Percentiles rank a stretch among this genome's conserved stretches.
phyloP scores from a whole-genome alignment of 139 green algal species.

The Desmodesmus armatus region DNA sequence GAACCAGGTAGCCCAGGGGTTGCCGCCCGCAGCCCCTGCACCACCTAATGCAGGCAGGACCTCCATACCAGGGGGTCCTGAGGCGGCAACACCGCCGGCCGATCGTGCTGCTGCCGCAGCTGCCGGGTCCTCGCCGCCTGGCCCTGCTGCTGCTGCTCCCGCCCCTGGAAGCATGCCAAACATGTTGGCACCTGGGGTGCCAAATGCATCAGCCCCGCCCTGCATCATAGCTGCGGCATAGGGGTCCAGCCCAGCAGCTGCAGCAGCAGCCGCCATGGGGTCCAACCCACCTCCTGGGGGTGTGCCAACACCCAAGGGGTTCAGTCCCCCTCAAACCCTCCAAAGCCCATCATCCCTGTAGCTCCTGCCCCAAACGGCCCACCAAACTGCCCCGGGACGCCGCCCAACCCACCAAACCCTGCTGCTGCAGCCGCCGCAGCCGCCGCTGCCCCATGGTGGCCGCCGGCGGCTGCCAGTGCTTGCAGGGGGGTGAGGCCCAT shows the following conservation, averaged over 20 bases:
- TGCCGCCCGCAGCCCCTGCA: too few species aligned
- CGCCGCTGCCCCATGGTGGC: background rate
- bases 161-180: background rate
- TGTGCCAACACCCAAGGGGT: too few species aligned
- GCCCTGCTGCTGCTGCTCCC: conserved; percentile 1
- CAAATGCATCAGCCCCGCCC: background rate
- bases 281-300: too few species aligned
- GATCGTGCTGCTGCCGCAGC: background rate
- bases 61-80: background rate
- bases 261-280: conserved; percentile 6
- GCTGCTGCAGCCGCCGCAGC: background rate
- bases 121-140: background rate
- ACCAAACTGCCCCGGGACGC: too few species aligned
- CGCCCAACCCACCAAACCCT: background rate
- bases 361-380: too few species aligned
- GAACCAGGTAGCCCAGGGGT: too few species aligned
- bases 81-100: background rate
- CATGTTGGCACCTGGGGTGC: background rate
- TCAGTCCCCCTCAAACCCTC: too few species aligned
- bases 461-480: conserved; percentile 10
- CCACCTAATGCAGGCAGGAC: too few species aligned
- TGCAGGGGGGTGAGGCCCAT: conserved; percentile 24
- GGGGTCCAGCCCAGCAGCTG: background rate
- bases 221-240: background rate
- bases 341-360: too few species aligned